Percentiles rank a stretch among this genome's conserved stretches.
Conservation (phyloP, 257 asterid genomes). For the Leonotis leonurus region DNA sequence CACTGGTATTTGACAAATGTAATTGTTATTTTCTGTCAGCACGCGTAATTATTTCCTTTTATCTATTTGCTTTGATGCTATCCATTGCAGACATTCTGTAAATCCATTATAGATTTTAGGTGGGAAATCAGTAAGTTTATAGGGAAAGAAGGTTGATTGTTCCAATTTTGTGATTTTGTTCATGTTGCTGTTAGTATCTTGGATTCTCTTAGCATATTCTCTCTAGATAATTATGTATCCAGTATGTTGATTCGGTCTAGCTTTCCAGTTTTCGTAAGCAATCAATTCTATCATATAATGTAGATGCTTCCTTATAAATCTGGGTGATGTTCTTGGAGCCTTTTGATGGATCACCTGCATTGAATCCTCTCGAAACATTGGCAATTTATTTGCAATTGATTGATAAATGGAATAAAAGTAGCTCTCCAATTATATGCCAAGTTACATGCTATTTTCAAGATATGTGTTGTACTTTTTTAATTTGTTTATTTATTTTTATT, state of each 20-base stretch:
- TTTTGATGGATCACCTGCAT: slow-evolving; percentile 2
- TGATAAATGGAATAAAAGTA: background rate
- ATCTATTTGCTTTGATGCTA: background rate
- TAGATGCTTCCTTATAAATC: background rate
- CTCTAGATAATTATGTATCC: slow-evolving; percentile 11
- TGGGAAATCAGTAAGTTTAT: background rate
- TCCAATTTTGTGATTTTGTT: background rate
- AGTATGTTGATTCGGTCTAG: background rate
- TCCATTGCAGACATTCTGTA: background rate
- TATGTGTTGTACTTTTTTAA: background rate
- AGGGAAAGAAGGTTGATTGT: background rate
- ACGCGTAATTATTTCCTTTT: background rate
- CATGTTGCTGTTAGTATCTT: background rate
- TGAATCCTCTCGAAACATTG: background rate
- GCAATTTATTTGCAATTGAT: background rate
- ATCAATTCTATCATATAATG: background rate
- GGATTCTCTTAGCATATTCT: slow-evolving; percentile 9
- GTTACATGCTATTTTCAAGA: background rate
- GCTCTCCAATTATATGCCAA: background rate
- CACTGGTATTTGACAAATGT: slow-evolving; percentile 87
- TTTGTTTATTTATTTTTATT: background rate
- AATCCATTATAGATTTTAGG: background rate
- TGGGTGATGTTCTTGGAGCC: background rate
- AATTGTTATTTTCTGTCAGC: slow-evolving; percentile 25
- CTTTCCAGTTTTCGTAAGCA: background rate